Conservation (phyloP, 257 asterid species). For the Forsythia suspensa region DNA sequence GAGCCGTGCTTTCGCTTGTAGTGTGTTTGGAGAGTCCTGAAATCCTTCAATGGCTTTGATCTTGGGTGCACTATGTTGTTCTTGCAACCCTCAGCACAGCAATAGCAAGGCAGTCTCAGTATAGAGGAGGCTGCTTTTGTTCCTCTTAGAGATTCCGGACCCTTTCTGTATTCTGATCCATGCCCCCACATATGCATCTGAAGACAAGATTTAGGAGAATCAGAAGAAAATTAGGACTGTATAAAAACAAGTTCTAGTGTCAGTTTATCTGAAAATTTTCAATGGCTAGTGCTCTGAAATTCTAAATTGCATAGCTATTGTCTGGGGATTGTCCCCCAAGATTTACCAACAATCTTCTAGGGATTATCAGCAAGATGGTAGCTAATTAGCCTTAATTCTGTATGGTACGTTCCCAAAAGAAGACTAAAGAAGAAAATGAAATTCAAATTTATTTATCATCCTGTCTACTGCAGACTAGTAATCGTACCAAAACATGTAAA, state of each 20-base stretch:
- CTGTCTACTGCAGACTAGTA: too few species aligned
- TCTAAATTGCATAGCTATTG: not conserved
- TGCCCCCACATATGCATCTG: conserved; percentile 99
- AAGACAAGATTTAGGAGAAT: not conserved
- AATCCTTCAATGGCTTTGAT: conserved; percentile 82
- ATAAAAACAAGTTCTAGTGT: not conserved
- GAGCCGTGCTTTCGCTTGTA: conserved; percentile 83
- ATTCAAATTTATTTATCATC: not conserved
- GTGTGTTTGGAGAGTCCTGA: conserved; percentile 88
- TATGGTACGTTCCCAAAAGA: not conserved
- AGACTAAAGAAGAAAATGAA: not conserved
- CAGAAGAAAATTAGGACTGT: not conserved
- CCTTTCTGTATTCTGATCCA: conserved; percentile 83
- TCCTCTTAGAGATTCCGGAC: conserved; percentile 86
- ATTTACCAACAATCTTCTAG: not conserved
- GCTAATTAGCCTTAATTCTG: not conserved
- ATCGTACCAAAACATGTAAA: not conserved
- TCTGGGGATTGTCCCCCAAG: not conserved
- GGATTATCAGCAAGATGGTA: not conserved
- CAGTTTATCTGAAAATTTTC: not conserved
- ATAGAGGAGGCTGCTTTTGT: conserved; percentile 66
- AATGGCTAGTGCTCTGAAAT: not conserved
- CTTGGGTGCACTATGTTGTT: conserved; percentile 81
- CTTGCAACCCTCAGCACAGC: conserved; percentile 92
- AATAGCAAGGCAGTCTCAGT: conserved; percentile 73